phyloP scores from a whole-genome alignment of 306 rosid species.

The Vigna hirtella region DNA sequence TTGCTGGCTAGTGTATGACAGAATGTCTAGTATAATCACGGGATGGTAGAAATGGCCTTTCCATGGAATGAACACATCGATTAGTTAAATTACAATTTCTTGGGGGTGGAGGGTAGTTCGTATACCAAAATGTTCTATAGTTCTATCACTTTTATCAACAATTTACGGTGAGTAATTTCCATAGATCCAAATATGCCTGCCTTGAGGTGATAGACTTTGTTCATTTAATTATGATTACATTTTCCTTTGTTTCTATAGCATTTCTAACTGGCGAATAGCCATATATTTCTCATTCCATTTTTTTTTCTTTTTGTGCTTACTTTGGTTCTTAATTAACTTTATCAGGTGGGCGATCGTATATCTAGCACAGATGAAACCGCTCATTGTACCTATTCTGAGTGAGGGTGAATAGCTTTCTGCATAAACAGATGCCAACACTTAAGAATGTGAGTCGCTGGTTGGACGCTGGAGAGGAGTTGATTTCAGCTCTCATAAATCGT shows the following conservation, averaged over 20 bases:
- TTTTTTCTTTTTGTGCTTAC: slow-evolving; percentile 17
- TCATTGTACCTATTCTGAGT: slow-evolving; percentile 84
- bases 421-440: slow-evolving; percentile 36
- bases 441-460: slow-evolving; percentile 35
- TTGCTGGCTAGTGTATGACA: background rate
- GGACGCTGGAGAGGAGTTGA: slow-evolving; percentile 41
- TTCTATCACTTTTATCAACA: too few relatives aligned
- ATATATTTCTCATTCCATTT: background rate
- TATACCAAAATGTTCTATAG: background rate
- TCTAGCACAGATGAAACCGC: slow-evolving; percentile 94
- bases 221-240: background rate
- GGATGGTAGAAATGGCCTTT: background rate
- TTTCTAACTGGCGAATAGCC: background rate
- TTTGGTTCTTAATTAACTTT: slow-evolving; percentile 25
- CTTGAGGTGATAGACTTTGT: background rate
- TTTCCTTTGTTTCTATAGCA: background rate
- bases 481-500: slow-evolving; percentile 46
- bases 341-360: slow-evolving; percentile 95
- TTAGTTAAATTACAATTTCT: background rate
- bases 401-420: slow-evolving; percentile 62
- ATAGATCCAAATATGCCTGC: background rate
- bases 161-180: background rate
- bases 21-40: background rate
- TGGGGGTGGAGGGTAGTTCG: too few relatives aligned
- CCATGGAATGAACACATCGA: background rate